Base-by-base conservation (phyloP, 805 yeast species). In the Metschnikowia noctiluminum region DNA sequence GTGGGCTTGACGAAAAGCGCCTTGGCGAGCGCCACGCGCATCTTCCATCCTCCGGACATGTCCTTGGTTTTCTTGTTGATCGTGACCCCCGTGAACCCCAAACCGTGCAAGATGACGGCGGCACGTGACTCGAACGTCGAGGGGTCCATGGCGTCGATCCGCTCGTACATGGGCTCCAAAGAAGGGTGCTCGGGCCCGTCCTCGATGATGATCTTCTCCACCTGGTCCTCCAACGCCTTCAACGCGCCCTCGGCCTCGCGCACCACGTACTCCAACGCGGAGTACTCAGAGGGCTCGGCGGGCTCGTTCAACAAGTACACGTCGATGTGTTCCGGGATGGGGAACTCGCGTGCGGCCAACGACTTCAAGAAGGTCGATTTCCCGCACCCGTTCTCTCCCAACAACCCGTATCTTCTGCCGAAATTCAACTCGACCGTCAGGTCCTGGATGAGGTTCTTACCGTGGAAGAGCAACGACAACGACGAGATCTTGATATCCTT, bases 41-140 rank as follows among this genome's bases (percentile, higher is more conserved):
- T 94, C 79, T 90, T 90, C 99, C 99, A 94, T 69, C 99, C 99
- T 82, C 99, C 99, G 66, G 97, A 89, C 99, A 94, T 94, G 67
- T 94, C 98, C 73, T 89, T 91, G 63, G 99, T 94, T 74, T 85
- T 86, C 81, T 94, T 94, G 67, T 80, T 78, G 64, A 94, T 92
- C 49, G 98, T 92, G 58, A 73, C 72, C 49, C 86, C 64, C 73
- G 87, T 88, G 84, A 94, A 94, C 63, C 99, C 99, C 70, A 94
- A 81, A 91, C 99, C 99, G 58, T 88, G 88, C 65, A 94, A 79
- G 63, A 94, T 94, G 58, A 90, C 76, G 46, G 99, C 96, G 48
- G 99, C 99, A 73, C 99, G 84, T 40, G 94, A 76, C 78, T 94
- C 99, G 64, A 94, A 94, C 46, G 99, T 94, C 43, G 90, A 66